Base-by-base conservation (phyloP, 306 rosid genomes). In the Rosa multiflora region DNA sequence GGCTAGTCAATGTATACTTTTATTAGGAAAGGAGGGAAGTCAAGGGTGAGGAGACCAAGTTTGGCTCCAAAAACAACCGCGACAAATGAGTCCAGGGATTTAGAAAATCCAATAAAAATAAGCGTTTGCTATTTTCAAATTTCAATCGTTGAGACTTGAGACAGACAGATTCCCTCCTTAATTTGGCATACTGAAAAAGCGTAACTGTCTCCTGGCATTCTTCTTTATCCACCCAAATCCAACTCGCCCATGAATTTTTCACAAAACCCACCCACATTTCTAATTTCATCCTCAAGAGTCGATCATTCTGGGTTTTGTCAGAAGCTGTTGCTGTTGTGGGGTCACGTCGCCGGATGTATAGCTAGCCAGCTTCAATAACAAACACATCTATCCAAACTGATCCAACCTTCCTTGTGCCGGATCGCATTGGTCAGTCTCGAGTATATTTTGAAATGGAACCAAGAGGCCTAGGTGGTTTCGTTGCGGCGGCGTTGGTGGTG, bases 161-260 rank as follows among this genome's bases (percentile, higher is more conserved):
- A 14, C 42, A 5, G 42, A 63, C 3, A 10, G 10, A 13, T 64
- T 5, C 8, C 26, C 3, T 39, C 26, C 48, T 67, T 67, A 67
- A 17, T 39, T 32, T 67, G 13, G 20, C 26, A 8, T 18, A 32
- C 37, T 8, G 71, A 39, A 17, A 67, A 17, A 4, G 26, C 48
- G 48, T 0, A 18, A 6, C 21, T 2, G 21, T 15, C 70, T 35
- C 46, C 46, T 6, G 21, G 6, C 6, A 39, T 26, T 70, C 26
- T 73, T 11, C 46, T 39, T 75, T 80, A 77, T 59, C 64, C 73
- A 21, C 52, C 67, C 51, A 72, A 72, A 86, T 85, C 39, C 21
- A 64, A 64, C 1, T 78, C 78, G 86, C 76, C 82, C 80, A 63
- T 78, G 81, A 39, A 21, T 47, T 37, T 62, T 53, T 44, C 61